Percentiles rank a stretch among this genome's conserved stretches.
These are phyloP conservation scores for Penicillium expansum DNA, from an alignment of 2,329 filamentous ascomycete genomes.

Conservation along the genomic window DNA sequence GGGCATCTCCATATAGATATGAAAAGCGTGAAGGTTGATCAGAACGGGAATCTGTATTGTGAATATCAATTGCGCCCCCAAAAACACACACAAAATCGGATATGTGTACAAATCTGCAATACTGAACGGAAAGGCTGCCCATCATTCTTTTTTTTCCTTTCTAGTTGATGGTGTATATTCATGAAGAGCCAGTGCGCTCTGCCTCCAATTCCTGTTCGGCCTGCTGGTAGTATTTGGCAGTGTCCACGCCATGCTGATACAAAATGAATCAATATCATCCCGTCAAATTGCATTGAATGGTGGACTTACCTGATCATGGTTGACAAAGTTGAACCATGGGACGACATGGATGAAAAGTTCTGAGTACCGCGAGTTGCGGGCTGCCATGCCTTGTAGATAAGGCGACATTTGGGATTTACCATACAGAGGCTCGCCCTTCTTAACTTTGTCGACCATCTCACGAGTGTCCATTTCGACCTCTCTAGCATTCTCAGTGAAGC, in stretches of 20 bases:
- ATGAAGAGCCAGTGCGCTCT: conserved; percentile 51
- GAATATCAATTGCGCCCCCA: conserved; percentile 25
- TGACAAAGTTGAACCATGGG: conserved; percentile 98
- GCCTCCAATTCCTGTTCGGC: conserved; percentile 90
- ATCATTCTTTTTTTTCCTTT: conserved; percentile 10
- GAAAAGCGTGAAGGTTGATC: background rate
- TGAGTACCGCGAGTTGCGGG: conserved; percentile 88
- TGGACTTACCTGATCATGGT: conserved; percentile 68
- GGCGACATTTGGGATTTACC: conserved; percentile 74
- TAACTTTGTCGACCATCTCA: conserved; percentile 97
- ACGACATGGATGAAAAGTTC: conserved; percentile 79
- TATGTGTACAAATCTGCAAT: conserved; percentile 29
- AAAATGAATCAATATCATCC: background rate
- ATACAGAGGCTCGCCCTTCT: conserved; percentile 85
- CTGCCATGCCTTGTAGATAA: conserved; percentile 90
- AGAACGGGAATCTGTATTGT: conserved; percentile 21
- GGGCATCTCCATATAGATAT: background rate
- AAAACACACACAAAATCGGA: conserved; percentile 22
- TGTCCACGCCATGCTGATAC: conserved; percentile 87
- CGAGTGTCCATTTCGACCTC: conserved; percentile 96
- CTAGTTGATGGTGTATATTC: conserved; percentile 10
- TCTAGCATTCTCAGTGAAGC: conserved; percentile 84
- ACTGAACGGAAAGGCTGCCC: conserved; percentile 12
- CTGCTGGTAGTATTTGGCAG: conserved; percentile 95
- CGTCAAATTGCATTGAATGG: background rate